These are phyloP conservation scores for Hemileccinum impolitum DNA, from an alignment of 768 basidiomycete species.

Conservation along the genomic window DNA sequence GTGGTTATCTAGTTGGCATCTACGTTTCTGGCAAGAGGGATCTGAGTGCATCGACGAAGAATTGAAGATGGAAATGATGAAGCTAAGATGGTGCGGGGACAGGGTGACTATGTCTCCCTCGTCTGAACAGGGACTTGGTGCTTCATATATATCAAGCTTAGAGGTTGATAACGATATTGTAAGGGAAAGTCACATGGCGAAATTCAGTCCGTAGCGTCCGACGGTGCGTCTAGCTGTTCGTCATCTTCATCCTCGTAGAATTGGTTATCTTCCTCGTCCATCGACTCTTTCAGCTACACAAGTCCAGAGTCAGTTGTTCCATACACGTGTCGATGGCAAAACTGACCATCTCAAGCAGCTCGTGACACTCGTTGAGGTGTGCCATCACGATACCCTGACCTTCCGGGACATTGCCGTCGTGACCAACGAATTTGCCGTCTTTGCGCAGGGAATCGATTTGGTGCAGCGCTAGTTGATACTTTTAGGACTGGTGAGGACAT, in stretches of 20 bases:
- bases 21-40: too few species aligned
- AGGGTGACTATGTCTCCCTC: too few species aligned
- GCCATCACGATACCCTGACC: slow-evolving; percentile 97
- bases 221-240: slow-evolving; percentile 20
- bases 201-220: slow-evolving; percentile 11
- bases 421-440: slow-evolving; percentile 90
- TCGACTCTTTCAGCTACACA: slow-evolving; percentile 67
- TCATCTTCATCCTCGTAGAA: slow-evolving; percentile 52
- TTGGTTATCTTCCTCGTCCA: slow-evolving; percentile 66
- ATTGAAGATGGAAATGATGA: too few species aligned
- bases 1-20: too few species aligned
- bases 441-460: slow-evolving; percentile 92
- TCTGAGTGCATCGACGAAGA: too few species aligned
- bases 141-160: neutral
- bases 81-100: too few species aligned
- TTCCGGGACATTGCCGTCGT: slow-evolving; percentile 88
- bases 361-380: slow-evolving; percentile 94
- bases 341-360: slow-evolving; percentile 88
- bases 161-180: neutral
- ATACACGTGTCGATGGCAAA: neutral
- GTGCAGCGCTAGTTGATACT: slow-evolving; percentile 93
- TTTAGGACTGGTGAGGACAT: slow-evolving; percentile 7
- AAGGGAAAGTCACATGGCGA: neutral
- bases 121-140: neutral
- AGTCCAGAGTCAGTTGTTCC: neutral